phyloP scores from a whole-genome alignment of 495 filamentous ascomycete genomes.

The Thermothielavioides terrestris region DNA sequence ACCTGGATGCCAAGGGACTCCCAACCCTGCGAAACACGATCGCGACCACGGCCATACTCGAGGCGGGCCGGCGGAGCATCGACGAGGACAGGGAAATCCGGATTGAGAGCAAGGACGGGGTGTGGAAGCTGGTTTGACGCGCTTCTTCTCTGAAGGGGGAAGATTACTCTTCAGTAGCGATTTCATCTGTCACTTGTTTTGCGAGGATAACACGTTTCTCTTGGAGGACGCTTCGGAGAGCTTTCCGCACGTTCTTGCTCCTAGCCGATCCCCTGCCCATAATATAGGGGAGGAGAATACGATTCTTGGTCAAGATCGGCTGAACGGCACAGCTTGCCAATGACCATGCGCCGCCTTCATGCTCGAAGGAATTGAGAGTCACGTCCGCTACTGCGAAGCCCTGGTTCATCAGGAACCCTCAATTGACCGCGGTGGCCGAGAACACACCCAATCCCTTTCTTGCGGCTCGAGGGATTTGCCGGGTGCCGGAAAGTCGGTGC shows the following conservation, averaged over 20 bases:
- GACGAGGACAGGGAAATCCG: constrained; percentile 71
- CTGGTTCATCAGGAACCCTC: background rate
- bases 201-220: no score
- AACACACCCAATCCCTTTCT: background rate
- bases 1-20: constrained; percentile 69
- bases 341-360: no score
- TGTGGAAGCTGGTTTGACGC: constrained; percentile 60
- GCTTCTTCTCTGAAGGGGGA: background rate
- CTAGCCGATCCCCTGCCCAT: no score
- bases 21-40: constrained; percentile 85
- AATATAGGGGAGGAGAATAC: no score
- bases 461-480: constrained; percentile 1
- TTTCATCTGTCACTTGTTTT: no score
- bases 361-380: background rate
- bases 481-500: constrained; percentile 6
- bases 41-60: constrained; percentile 81
- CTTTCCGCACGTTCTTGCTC: background rate
- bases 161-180: background rate
- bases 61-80: constrained; percentile 73
- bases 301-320: no score
- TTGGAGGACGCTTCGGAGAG: no score
- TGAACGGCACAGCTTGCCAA: no score
- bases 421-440: background rate
- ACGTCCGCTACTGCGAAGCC: background rate
- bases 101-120: constrained; percentile 54